phyloP scores from a whole-genome alignment of 2,329 filamentous ascomycete species.

The Alternaria solani region DNA sequence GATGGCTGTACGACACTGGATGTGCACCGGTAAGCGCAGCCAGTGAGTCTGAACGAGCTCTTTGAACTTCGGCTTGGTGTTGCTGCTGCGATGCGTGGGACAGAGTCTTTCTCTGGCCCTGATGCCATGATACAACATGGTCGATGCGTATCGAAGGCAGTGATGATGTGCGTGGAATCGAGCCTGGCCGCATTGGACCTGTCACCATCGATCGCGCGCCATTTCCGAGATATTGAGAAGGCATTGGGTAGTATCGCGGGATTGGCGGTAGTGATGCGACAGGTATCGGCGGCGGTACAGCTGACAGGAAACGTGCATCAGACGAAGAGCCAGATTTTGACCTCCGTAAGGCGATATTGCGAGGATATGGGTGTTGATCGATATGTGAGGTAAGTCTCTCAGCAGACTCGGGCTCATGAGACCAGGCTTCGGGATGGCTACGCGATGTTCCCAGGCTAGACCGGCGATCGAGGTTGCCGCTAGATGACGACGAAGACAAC shows the following conservation, averaged over 20 bases:
- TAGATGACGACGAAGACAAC: background rate
- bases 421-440: background rate
- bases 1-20: background rate
- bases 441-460: constrained; percentile 13
- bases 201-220: background rate
- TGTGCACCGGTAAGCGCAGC: constrained; percentile 9
- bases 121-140: background rate
- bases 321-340: constrained; percentile 22
- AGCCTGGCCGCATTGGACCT: background rate
- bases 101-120: background rate
- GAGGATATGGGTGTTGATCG: constrained; percentile 18
- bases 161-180: background rate
- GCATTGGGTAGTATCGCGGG: constrained; percentile 4
- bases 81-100: background rate
- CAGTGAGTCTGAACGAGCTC: constrained; percentile 5
- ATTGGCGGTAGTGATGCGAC: background rate
- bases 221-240: background rate
- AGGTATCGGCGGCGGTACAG: constrained; percentile 15
- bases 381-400: constrained; percentile 23
- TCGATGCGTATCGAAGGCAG: constrained; percentile 2
- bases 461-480: constrained; percentile 6
- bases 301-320: constrained; percentile 16
- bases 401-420: background rate
- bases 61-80: background rate
- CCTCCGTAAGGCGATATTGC: constrained; percentile 18